Base-by-base conservation (phyloP, 2,329 filamentous ascomycete genomes). In the Phaeomoniella chlamydospora region DNA sequence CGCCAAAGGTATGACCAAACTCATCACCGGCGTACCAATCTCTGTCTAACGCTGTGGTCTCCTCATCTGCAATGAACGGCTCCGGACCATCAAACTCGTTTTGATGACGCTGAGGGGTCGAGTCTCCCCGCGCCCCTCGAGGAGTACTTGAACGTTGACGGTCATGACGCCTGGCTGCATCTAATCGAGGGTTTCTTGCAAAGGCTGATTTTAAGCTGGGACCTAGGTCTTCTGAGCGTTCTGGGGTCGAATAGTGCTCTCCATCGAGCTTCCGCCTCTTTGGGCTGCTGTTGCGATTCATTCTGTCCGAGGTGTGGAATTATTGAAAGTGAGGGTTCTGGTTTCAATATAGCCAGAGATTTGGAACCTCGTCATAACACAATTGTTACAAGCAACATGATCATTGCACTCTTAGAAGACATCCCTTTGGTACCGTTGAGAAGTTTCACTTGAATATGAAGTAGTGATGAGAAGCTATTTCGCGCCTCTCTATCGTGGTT, bases 21-120 rank as follows among this genome's bases (percentile, higher is more conserved):
- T 94, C 86, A 50, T 92, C 86, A 33, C 82, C 83, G 15, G 75
- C 77, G 50, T 94, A 94, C 87, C 87, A 94, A 57, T 94, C 87
- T 42, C 87, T 75, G 53, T 94, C 87, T 37, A 94, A 65, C 6
- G 77, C 82, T 42, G 72, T 72, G 13, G 75, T 72, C 43, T 92
- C 83, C 41, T 83, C 74, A 29, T 79, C 70, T 19, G 70, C 66
- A 11, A 75, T 65, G 11, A 64, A 62, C 2, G 73, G 67, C 48
- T 80, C 76, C 0, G 74, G 69, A 2, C 68, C 70, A 33, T 81
- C 74, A 39, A 77, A 74, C 38, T 71, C 67, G 15, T 62, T 53
- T 44, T 73, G 76, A 40, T 64, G 66, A 1, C 65, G 66, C 14
- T 60, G 22, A 14, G 51, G 49, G 13, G 50, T 53, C 4, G 52